A percentile compares a stretch with the other conserved stretches of the same genome.
Conservation (phyloP, 2,329 filamentous ascomycete species). For the Torrubiella hemipterigena region DNA sequence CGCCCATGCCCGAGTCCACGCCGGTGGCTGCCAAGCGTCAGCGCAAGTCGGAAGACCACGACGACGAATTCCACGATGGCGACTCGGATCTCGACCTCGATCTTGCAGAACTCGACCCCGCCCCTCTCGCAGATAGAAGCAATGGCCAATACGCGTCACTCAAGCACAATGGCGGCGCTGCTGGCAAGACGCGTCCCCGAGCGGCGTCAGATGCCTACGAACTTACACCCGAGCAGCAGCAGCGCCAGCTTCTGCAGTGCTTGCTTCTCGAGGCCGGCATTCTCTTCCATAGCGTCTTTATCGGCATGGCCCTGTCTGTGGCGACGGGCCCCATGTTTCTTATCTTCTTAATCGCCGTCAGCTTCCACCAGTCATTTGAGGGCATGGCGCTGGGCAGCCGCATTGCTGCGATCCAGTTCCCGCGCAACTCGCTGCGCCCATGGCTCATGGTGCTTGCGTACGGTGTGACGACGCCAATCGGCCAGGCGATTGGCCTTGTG, state of each 20-base stretch:
- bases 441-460: conserved; percentile 76
- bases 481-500: conserved; percentile 69
- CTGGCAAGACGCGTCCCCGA: too few species aligned
- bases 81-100: conserved; percentile 49
- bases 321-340: conserved; percentile 69
- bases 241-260: conserved; percentile 62
- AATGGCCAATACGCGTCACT: conserved; percentile 19
- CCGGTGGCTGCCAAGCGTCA: conserved; percentile 18
- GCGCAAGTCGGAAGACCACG: conserved; percentile 17
- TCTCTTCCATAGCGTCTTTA: conserved; percentile 75
- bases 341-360: conserved; percentile 64
- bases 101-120: conserved; percentile 46
- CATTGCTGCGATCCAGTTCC: conserved; percentile 74
- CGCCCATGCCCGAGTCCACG: conserved; percentile 44
- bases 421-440: conserved; percentile 59
- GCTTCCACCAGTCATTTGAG: conserved; percentile 82
- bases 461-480: conserved; percentile 66
- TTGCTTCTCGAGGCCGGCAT: conserved; percentile 73
- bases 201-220: conserved; percentile 14
- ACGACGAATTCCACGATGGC: conserved; percentile 25
- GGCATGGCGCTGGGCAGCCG: conserved; percentile 75
- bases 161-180: conserved; percentile 11
- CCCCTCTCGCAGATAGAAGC: conserved; percentile 13
- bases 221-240: conserved; percentile 41
- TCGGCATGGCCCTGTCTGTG: conserved; percentile 76